A percentile compares a stretch with the other conserved stretches of the same genome.
These are phyloP conservation scores for Peniophora sp. DNA, from an alignment of 1,284 basidiomycete species.

Conservation along the genomic window DNA sequence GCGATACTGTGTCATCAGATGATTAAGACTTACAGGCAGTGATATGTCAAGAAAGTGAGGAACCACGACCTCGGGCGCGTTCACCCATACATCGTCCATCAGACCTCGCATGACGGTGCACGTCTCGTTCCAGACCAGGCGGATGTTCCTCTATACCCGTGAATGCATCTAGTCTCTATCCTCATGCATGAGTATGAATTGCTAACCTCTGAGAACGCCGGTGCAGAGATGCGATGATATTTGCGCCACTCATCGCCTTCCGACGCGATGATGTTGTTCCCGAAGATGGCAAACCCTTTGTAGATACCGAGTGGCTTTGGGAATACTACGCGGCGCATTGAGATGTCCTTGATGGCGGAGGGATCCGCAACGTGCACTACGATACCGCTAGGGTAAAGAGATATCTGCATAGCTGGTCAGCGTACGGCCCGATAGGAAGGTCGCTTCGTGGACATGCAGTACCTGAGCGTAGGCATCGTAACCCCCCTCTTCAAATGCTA, in stretches of 20 bases:
- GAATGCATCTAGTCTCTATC: no score
- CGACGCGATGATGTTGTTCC: slow-evolving; percentile 46
- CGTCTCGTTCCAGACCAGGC: slow-evolving; percentile 50
- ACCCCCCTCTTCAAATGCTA: neutral
- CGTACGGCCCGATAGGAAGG: neutral
- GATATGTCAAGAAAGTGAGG: slow-evolving; percentile 32
- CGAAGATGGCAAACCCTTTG: slow-evolving; percentile 27
- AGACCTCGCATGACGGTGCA: slow-evolving; percentile 28
- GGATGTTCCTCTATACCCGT: slow-evolving; percentile 33
- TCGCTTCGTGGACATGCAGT: neutral
- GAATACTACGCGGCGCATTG: slow-evolving; percentile 19
- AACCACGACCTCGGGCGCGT: slow-evolving; percentile 19
- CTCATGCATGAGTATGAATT: no score
- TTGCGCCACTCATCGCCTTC: slow-evolving; percentile 59
- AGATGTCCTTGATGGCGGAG: slow-evolving; percentile 14
- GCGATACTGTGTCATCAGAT: no score
- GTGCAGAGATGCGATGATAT: slow-evolving; percentile 39
- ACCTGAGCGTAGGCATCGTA: neutral
- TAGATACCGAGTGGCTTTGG: slow-evolving; percentile 27
- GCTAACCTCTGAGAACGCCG: slow-evolving; percentile 32
- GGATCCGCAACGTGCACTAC: slow-evolving; percentile 5
- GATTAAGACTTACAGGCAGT: slow-evolving; percentile 30
- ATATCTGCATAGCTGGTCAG: neutral
- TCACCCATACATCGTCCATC: slow-evolving; percentile 27
- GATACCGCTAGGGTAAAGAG: slow-evolving; percentile 2